Conservation (phyloP, 768 basidiomycete species). For the Hysterangium stoloniferum region DNA sequence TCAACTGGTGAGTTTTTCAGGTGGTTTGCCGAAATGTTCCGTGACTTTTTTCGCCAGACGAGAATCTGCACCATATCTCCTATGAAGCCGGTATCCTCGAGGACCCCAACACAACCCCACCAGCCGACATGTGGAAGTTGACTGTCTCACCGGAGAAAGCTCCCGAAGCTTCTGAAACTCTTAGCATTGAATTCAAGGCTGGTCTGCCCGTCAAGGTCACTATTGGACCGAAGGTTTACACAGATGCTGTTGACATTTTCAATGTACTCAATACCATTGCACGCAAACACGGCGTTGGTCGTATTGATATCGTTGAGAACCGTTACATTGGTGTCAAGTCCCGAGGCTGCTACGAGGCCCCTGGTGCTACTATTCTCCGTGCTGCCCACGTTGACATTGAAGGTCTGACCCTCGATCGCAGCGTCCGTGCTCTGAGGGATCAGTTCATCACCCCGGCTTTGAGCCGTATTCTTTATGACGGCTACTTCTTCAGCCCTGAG, state of each 20-base stretch:
- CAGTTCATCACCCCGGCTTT: slow-evolving; percentile 90
- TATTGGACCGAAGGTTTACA: slow-evolving; percentile 56
- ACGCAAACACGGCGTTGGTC: slow-evolving; percentile 90
- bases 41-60: slow-evolving; percentile 40
- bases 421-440: slow-evolving; percentile 90
- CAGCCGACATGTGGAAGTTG: slow-evolving; percentile 98
- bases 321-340: slow-evolving; percentile 99
- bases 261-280: slow-evolving; percentile 83
- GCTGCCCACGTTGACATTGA: slow-evolving; percentile 94
- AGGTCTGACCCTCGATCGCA: slow-evolving; percentile 95
- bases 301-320: slow-evolving; percentile 99
- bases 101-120: slow-evolving; percentile 91
- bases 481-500: slow-evolving; percentile 99
- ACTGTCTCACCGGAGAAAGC: slow-evolving; percentile 78
- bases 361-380: slow-evolving; percentile 93
- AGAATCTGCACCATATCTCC: slow-evolving; percentile 99
- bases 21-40: not conserved
- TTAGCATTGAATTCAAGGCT: slow-evolving; percentile 77
- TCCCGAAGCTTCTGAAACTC: slow-evolving; percentile 67
- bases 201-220: slow-evolving; percentile 85
- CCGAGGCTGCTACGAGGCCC: slow-evolving; percentile 98
- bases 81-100: slow-evolving; percentile 99
- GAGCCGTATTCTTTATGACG: slow-evolving; percentile 92
- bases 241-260: slow-evolving; percentile 95
- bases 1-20: slow-evolving; percentile 50